Evolutionary conservation across 2,329 filamentous ascomycete species (phyloP).

Genomic region (Ophiostoma himal-ulmi): DNA sequence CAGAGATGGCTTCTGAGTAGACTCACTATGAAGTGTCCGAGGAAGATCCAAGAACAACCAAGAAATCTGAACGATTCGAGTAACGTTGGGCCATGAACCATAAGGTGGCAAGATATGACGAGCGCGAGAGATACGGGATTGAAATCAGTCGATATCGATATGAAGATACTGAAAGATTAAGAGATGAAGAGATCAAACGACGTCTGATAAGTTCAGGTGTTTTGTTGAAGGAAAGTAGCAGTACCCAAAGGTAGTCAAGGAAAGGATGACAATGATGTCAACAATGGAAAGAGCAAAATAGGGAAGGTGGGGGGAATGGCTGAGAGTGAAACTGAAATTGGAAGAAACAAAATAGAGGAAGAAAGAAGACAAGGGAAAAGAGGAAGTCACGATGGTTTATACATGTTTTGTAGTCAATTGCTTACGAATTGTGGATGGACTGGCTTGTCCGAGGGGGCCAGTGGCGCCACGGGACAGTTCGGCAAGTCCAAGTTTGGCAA

Average conservation of each 20-base stretch:
- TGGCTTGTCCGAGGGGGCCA: background rate
- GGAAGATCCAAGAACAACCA: background rate
- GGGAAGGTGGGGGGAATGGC: background rate
- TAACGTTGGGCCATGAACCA: background rate
- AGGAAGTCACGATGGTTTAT: background rate
- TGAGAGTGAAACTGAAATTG: background rate
- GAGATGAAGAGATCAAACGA: background rate
- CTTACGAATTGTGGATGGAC: background rate
- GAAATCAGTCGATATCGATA: background rate
- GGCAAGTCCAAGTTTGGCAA: slow-evolving; percentile 20
- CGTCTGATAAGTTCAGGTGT: too few species aligned
- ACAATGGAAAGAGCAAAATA: background rate
- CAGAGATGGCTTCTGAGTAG: background rate
- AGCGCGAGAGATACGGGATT: background rate
- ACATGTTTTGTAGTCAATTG: background rate
- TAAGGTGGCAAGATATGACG: background rate
- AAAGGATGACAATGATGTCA: background rate
- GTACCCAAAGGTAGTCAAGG: background rate
- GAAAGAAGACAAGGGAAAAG: background rate
- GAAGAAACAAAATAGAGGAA: background rate
- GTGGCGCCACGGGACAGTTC: slow-evolving; percentile 19
- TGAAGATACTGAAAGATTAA: background rate
- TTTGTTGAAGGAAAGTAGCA: background rate
- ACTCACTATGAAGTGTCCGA: background rate
- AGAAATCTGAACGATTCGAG: background rate